phyloP scores from a whole-genome alignment of 2,329 filamentous ascomycete genomes.

The Alternaria infectoria region DNA sequence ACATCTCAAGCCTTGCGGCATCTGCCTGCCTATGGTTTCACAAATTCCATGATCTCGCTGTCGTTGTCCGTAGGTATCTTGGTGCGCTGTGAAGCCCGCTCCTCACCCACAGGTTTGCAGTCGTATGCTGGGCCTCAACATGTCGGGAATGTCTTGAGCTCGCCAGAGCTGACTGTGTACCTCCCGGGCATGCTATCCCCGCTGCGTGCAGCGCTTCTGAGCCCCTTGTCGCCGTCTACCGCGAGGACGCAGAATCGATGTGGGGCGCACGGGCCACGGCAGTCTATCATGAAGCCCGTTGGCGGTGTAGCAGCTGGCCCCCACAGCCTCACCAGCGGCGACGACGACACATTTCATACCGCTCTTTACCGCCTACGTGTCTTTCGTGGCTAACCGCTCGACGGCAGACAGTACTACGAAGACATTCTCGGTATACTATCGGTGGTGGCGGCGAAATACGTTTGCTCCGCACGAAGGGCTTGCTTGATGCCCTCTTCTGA shows the following conservation, averaged over 20 bases:
- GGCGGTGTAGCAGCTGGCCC: background rate
- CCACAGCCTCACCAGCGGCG: background rate
- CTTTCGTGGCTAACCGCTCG: background rate
- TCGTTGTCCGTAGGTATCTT: background rate
- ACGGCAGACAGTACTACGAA: background rate
- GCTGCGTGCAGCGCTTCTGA: background rate
- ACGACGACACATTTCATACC: background rate
- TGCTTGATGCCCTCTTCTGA: background rate
- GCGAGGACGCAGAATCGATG: background rate
- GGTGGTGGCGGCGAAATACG: background rate
- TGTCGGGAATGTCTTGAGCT: background rate
- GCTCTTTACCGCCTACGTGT: background rate
- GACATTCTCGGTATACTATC: background rate
- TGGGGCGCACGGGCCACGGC: conserved; percentile 12
- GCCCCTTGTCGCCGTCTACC: background rate
- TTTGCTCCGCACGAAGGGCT: background rate
- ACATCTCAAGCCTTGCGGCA: background rate
- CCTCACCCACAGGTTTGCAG: background rate
- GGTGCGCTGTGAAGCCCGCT: background rate
- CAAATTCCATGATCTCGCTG: background rate
- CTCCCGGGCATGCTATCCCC: background rate
- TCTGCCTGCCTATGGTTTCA: background rate
- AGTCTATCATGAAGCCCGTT: conserved; percentile 7
- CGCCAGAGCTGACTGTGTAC: background rate
- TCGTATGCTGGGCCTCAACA: background rate